phyloP scores from a whole-genome alignment of 768 basidiomycete species.

The Suillus placidus region DNA sequence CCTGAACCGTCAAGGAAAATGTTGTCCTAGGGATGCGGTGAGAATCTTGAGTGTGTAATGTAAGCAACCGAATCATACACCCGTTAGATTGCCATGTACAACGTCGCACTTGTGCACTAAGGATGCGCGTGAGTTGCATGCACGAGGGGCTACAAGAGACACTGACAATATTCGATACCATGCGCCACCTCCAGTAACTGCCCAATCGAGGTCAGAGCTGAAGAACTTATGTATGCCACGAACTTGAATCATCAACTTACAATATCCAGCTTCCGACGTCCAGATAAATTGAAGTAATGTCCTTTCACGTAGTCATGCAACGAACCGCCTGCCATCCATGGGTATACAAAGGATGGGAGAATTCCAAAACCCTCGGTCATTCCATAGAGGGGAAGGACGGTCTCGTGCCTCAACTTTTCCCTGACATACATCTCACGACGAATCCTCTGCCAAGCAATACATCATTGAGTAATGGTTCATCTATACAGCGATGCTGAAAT shows the following conservation, averaged over 20 bases:
- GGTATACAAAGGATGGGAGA: background rate
- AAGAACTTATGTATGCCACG: background rate
- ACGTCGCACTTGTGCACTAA: background rate
- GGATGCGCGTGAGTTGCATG: background rate
- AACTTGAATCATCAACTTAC: background rate
- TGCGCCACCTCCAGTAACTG: background rate
- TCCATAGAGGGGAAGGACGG: background rate
- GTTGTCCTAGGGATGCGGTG: background rate
- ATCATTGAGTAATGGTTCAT: background rate
- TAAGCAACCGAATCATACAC: background rate
- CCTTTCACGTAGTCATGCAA: background rate
- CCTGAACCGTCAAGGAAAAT: background rate
- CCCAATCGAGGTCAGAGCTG: background rate
- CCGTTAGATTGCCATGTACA: background rate
- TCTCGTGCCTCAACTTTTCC: background rate
- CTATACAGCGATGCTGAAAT: background rate
- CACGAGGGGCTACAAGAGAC: background rate
- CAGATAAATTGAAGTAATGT: background rate
- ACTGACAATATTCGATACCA: constrained; percentile 3
- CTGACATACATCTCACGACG: background rate
- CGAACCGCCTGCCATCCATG: background rate
- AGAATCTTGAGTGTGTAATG: background rate
- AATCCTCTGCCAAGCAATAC: background rate
- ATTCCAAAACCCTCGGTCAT: background rate
- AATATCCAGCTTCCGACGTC: background rate